Conservation (phyloP, 1,139 yeast species). For the Geotrichum europaeum region DNA sequence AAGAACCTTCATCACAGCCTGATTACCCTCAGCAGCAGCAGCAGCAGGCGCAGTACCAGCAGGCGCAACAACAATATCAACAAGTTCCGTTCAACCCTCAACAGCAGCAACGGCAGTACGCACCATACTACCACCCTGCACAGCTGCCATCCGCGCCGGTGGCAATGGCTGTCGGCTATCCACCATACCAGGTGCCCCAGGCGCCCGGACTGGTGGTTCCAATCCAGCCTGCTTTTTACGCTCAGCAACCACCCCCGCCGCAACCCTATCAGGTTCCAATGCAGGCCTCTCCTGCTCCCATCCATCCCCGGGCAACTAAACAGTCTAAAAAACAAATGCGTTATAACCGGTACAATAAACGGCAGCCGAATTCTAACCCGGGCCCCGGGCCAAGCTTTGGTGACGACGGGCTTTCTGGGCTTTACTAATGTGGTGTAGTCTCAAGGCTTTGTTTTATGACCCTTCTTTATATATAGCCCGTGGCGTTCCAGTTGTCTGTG, state of each 20-base stretch:
- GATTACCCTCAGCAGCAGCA: constrained; percentile 9
- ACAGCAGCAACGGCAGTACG: background rate
- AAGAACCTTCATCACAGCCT: background rate
- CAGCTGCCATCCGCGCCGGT: background rate
- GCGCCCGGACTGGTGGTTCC: background rate
- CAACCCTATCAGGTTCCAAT: background rate
- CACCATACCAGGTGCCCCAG: background rate
- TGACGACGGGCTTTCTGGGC: background rate
- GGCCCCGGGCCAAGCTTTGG: background rate
- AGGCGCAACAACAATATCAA: background rate
- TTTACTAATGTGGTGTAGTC: background rate
- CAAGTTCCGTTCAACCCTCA: background rate
- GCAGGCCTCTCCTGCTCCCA: background rate
- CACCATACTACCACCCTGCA: background rate
- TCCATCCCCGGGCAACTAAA: background rate
- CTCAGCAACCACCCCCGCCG: background rate
- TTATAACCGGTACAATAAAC: background rate
- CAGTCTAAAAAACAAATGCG: background rate
- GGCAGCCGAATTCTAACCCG: background rate
- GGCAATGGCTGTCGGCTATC: background rate
- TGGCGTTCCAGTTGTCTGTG: background rate
- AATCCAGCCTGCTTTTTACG: background rate
- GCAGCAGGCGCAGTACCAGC: constrained; percentile 5
- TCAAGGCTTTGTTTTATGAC: background rate
- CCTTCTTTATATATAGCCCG: background rate